Percentiles rank a stretch among this genome's conserved stretches.
Evolutionary conservation across 2,329 filamentous ascomycete genomes (phyloP).

Genomic region (Fusarium albidum): DNA sequence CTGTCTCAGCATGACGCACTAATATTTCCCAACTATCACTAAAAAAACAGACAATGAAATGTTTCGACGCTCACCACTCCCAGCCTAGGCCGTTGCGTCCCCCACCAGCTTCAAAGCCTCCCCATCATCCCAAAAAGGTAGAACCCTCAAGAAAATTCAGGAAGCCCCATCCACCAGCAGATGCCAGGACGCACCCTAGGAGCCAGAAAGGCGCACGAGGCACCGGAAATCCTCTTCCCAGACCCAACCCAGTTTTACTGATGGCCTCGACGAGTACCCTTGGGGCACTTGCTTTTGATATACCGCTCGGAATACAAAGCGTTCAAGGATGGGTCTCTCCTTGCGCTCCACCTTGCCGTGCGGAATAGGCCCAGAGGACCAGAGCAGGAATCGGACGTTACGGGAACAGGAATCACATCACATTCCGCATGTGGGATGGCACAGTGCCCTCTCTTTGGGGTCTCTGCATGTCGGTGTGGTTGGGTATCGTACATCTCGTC

Average conservation of each 20-base stretch:
- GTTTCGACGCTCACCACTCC: constrained; percentile 54
- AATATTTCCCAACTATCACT: not conserved
- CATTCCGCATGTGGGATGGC: not conserved
- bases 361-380: constrained; percentile 52
- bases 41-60: constrained; percentile 38
- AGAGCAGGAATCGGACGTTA: constrained; percentile 3
- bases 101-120: constrained; percentile 33
- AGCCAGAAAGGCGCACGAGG: constrained; percentile 47
- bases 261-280: constrained; percentile 35
- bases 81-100: constrained; percentile 41
- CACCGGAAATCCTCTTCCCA: constrained; percentile 31
- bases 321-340: constrained; percentile 77
- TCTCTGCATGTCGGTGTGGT: constrained; percentile 26
- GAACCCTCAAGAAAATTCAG: constrained; percentile 10
- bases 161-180: constrained; percentile 38
- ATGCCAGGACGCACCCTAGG: constrained; percentile 50
- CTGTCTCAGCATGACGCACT: not conserved
- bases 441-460: constrained; percentile 4
- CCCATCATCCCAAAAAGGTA: constrained; percentile 10
- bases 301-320: constrained; percentile 82
- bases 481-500: constrained; percentile 52
- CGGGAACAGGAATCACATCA: constrained; percentile 8
- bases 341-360: constrained; percentile 80
- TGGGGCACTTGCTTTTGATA: constrained; percentile 50
- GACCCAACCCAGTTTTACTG: constrained; percentile 41